These are phyloP conservation scores for Beta vulgaris DNA, from an alignment of 148 eudicot genomes.

Conservation along the genomic window DNA sequence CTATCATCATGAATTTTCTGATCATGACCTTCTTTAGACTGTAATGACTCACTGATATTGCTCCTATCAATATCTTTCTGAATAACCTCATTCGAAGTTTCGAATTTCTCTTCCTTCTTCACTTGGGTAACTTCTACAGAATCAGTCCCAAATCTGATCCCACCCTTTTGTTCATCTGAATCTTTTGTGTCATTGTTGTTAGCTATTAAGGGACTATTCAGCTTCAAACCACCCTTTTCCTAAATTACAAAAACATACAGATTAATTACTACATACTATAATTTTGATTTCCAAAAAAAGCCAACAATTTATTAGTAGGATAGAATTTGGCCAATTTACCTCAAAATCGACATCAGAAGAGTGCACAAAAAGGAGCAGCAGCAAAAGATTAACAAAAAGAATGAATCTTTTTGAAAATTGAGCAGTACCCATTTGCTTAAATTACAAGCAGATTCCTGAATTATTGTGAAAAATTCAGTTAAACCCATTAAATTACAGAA, in stretches of 20 bases:
- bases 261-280: too few relatives aligned
- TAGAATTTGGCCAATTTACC: too few relatives aligned
- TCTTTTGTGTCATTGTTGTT: background rate
- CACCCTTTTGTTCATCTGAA: conserved; percentile 21
- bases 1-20: conserved; percentile 23
- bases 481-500: background rate
- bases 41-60: conserved; percentile 24
- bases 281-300: too few relatives aligned
- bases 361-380: background rate
- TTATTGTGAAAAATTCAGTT: background rate
- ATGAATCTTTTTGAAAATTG: conserved; percentile 12
- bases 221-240: conserved; percentile 15
- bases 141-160: conserved; percentile 10
- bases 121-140: conserved; percentile 11
- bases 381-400: conserved; percentile 15
- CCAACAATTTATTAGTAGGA: background rate
- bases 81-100: conserved; percentile 15
- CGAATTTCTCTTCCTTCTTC: conserved; percentile 23
- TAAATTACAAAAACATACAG: conserved; percentile 8
- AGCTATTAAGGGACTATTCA: background rate
- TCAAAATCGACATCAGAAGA: conserved; percentile 9
- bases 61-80: conserved; percentile 17
- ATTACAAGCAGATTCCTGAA: background rate
- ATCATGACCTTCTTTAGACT: conserved; percentile 15
- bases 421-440: conserved; percentile 7